phyloP scores from a whole-genome alignment of 768 basidiomycete species.

The Suillus subalutaceus region DNA sequence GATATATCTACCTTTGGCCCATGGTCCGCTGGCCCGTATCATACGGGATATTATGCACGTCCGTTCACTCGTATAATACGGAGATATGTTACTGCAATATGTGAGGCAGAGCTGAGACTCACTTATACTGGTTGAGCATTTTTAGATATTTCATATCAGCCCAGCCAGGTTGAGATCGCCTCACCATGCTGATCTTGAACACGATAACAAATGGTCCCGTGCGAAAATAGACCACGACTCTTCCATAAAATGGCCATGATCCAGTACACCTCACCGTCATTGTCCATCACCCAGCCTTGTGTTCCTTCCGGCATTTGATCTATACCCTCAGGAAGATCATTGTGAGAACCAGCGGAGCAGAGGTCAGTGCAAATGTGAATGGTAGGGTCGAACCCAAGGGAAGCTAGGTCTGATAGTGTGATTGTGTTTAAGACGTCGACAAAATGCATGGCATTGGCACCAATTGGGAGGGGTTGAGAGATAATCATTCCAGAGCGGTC shows the following conservation, averaged over 20 bases:
- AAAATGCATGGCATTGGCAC: fast-evolving
- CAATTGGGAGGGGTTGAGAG: background rate
- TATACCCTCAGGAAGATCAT: background rate
- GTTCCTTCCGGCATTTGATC: background rate
- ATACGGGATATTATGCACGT: too few relatives aligned
- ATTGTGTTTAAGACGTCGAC: background rate
- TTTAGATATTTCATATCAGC: too few relatives aligned
- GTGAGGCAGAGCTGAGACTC: too few relatives aligned
- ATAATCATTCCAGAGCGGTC: constrained; percentile 1
- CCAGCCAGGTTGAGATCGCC: too few relatives aligned
- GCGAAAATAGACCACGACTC: background rate
- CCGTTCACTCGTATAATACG: too few relatives aligned
- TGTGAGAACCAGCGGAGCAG: background rate
- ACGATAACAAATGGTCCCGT: background rate
- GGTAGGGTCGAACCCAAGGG: background rate
- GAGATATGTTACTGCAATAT: too few relatives aligned
- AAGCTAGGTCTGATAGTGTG: background rate
- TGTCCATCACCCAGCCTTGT: background rate
- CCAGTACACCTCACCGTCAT: background rate
- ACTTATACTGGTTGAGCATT: too few relatives aligned
- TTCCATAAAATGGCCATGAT: background rate
- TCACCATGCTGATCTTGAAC: background rate
- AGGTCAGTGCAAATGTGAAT: background rate
- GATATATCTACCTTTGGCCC: too few relatives aligned
- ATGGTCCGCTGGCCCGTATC: too few relatives aligned